A percentile compares a stretch with the other conserved stretches of the same genome.
These are phyloP conservation scores for Neospermospora avenae DNA, from an alignment of 2,329 filamentous ascomycete species.

Conservation along the genomic window DNA sequence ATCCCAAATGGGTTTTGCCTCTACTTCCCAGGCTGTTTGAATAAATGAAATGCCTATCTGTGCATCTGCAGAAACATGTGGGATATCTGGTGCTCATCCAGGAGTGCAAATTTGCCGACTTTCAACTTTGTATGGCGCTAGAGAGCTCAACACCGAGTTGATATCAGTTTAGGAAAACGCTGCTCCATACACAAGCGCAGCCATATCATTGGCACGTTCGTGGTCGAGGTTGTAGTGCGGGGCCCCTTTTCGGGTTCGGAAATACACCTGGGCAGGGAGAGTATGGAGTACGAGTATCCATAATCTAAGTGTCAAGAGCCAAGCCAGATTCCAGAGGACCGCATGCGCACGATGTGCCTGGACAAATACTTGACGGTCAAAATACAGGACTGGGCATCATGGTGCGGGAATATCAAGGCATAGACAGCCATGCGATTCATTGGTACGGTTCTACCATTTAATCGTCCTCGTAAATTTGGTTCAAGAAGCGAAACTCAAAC, in stretches of 20 bases:
- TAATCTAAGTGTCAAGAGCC: neutral
- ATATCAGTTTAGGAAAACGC: constrained; percentile 1
- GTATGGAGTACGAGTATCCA: neutral
- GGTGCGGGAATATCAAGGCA: neutral
- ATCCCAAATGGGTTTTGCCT: neutral
- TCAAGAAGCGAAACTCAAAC: constrained; percentile 2
- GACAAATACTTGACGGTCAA: neutral
- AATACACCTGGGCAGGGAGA: too few species aligned
- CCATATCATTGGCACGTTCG: neutral
- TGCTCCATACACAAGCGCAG: neutral
- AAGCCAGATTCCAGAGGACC: neutral
- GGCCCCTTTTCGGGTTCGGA: neutral
- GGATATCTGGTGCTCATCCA: neutral
- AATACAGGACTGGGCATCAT: neutral
- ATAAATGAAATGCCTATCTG: neutral
- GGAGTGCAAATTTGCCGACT: neutral
- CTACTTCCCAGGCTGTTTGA: too few species aligned
- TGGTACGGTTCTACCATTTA: neutral
- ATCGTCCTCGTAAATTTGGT: neutral
- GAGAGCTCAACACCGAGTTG: constrained; percentile 3
- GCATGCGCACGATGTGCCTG: neutral
- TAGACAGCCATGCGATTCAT: neutral
- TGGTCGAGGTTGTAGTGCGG: neutral
- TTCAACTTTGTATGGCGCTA: neutral
- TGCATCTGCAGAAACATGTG: neutral